Conservation (phyloP, 106 monocot genomes). For the Alisma plantagoaquatica region DNA sequence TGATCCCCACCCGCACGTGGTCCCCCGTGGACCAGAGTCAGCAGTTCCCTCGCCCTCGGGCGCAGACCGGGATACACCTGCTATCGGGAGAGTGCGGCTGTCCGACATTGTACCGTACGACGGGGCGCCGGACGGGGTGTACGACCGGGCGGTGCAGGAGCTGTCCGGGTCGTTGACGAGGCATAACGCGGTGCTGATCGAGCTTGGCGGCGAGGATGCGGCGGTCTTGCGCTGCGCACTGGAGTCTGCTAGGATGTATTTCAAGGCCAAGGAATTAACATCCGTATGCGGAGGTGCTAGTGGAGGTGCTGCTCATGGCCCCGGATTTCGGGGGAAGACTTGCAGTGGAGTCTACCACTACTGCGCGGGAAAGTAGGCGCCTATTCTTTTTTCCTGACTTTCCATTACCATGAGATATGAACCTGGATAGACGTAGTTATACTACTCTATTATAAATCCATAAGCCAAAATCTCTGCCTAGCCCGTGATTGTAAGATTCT, state of each 20-base stretch:
- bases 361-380: slow-evolving; percentile 53
- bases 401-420: neutral
- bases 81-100: slow-evolving; percentile 41
- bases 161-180: slow-evolving; percentile 50
- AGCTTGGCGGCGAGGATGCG: slow-evolving; percentile 47
- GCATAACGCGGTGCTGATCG: slow-evolving; percentile 66
- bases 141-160: slow-evolving; percentile 47
- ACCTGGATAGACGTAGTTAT: no score
- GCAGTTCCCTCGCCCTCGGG: neutral
- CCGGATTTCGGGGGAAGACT: slow-evolving; percentile 22
- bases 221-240: slow-evolving; percentile 57
- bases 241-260: slow-evolving; percentile 69
- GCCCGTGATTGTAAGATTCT: no score
- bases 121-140: slow-evolving; percentile 33
- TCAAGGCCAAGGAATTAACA: slow-evolving; percentile 41
- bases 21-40: neutral
- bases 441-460: no score
- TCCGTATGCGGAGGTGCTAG: no score
- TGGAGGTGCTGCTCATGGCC: slow-evolving; percentile 1
- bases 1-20: neutral
- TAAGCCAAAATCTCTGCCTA: no score
- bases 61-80: neutral
- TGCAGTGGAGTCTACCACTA: slow-evolving; percentile 36
- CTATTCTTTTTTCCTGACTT: neutral
- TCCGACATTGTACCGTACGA: slow-evolving; percentile 51